Conservation (phyloP, 2,329 filamentous ascomycete genomes). For the Hymenotorrendiella dingleyae region DNA sequence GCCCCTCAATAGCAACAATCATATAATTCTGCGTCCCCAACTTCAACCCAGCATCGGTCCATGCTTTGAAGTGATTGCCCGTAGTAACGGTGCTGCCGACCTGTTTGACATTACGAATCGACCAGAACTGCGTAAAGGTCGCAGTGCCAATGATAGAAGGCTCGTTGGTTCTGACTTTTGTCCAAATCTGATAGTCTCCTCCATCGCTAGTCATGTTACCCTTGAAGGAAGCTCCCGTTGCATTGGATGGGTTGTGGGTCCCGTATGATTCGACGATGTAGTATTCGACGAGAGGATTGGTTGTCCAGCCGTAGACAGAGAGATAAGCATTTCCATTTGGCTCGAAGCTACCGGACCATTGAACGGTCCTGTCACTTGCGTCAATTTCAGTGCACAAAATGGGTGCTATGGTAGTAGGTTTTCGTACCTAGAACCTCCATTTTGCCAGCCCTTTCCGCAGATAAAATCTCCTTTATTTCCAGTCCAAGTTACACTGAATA, state of each 20-base stretch:
- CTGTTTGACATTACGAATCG: conserved; percentile 43
- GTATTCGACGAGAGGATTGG: conserved; percentile 29
- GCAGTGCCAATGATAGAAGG: conserved; percentile 43
- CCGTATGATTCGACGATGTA: conserved; percentile 51
- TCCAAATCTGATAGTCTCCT: conserved; percentile 42
- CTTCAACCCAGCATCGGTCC: conserved; percentile 41
- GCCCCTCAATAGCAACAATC: conserved; percentile 50
- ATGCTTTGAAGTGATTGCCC: conserved; percentile 47
- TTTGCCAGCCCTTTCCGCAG: conserved; percentile 45
- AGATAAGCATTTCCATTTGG: conserved; percentile 42
- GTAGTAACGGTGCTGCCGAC: conserved; percentile 44
- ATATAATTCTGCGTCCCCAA: conserved; percentile 44
- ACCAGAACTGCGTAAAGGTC: conserved; percentile 50
- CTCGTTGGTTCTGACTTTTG: conserved; percentile 32
- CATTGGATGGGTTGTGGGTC: conserved; percentile 40
- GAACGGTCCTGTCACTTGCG: conserved; percentile 31
- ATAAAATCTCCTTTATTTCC: conserved; percentile 41
- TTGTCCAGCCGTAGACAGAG: conserved; percentile 50
- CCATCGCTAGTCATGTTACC: conserved; percentile 47
- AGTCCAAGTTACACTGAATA: conserved; percentile 45
- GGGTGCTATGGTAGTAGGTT: no score
- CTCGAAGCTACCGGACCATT: conserved; percentile 36
- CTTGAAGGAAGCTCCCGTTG: conserved; percentile 39
- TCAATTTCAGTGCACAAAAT: not conserved
- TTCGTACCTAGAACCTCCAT: conserved; percentile 28